Conservation (phyloP, 441 rosid species). For the Corymbia citriodora region DNA sequence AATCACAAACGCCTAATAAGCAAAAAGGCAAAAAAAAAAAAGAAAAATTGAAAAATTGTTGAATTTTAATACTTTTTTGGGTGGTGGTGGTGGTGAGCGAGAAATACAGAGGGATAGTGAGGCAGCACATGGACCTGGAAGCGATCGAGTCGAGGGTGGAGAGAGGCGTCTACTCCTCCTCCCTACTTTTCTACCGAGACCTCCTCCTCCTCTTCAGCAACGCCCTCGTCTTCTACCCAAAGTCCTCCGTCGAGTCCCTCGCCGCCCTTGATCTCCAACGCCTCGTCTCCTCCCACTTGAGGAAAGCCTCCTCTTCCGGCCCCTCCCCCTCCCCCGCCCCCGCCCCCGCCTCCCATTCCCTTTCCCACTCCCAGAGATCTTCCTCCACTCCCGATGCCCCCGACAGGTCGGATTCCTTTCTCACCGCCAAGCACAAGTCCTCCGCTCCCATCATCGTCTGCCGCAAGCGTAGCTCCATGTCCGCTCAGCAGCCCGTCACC, state of each 20-base stretch:
- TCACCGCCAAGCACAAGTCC: slow-evolving; percentile 29
- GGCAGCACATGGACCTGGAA: slow-evolving; percentile 44
- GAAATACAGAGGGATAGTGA: slow-evolving; percentile 28
- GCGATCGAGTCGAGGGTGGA: slow-evolving; percentile 34
- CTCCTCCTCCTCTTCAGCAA: slow-evolving; percentile 48
- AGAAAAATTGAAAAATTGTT: no score
- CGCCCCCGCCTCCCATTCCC: background rate
- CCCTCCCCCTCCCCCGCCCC: background rate
- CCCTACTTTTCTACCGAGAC: slow-evolving; percentile 39
- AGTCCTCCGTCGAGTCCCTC: slow-evolving; percentile 25
- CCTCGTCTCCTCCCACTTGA: slow-evolving; percentile 23
- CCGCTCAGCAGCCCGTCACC: slow-evolving; percentile 29
- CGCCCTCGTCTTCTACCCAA: slow-evolving; percentile 42
- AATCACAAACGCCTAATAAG: background rate
- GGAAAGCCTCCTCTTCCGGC: background rate
- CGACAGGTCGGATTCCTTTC: slow-evolving; percentile 32
- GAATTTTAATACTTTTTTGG: no score
- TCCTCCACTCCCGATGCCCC: slow-evolving; percentile 15
- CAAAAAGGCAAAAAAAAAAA: no score
- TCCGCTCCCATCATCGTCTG: slow-evolving; percentile 41
- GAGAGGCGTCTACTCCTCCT: slow-evolving; percentile 30
- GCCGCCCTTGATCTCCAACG: slow-evolving; percentile 36
- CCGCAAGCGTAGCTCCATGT: slow-evolving; percentile 41
- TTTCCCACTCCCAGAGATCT: background rate
- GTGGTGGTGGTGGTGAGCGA: background rate